These are phyloP conservation scores for Daldinia vernicosa DNA, from an alignment of 495 filamentous ascomycete species.

Conservation along the genomic window DNA sequence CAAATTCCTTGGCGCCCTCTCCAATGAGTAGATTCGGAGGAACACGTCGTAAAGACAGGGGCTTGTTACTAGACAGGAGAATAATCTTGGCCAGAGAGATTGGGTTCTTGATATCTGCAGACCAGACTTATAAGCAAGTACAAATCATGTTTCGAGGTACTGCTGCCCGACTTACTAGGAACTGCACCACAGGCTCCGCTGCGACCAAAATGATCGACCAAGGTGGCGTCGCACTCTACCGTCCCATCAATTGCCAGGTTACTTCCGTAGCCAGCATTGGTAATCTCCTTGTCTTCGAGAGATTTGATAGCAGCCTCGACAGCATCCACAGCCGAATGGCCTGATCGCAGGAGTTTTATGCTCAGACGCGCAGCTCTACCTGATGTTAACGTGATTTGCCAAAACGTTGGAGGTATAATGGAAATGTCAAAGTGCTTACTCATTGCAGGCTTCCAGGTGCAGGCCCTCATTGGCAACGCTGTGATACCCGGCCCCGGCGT, in stretches of 20 bases:
- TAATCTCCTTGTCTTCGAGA: slow-evolving; percentile 92
- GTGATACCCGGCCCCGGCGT: slow-evolving; percentile 96
- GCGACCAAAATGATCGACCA: slow-evolving; percentile 88
- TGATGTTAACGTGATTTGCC: background rate
- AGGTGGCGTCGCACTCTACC: slow-evolving; percentile 92
- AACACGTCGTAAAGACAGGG: slow-evolving; percentile 82
- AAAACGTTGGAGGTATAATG: background rate
- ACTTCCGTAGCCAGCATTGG: slow-evolving; percentile 95
- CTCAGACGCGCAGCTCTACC: slow-evolving; percentile 78
- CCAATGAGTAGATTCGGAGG: slow-evolving; percentile 93
- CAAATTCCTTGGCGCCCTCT: slow-evolving; percentile 84
- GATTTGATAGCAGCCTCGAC: slow-evolving; percentile 88
- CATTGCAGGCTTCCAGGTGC: slow-evolving; percentile 84
- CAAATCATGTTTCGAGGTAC: background rate
- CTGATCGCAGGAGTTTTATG: slow-evolving; percentile 79
- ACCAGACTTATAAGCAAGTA: slow-evolving; percentile 1
- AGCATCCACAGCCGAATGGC: slow-evolving; percentile 85
- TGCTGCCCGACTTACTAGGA: slow-evolving; percentile 66
- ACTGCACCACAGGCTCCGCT: slow-evolving; percentile 94
- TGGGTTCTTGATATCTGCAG: slow-evolving; percentile 86
- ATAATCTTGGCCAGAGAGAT: slow-evolving; percentile 85
- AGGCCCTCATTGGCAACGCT: slow-evolving; percentile 80
- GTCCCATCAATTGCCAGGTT: slow-evolving; percentile 89
- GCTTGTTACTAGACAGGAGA: slow-evolving; percentile 74
- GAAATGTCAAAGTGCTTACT: slow-evolving; percentile 66